Base-by-base conservation (phyloP, 2,329 filamentous ascomycete genomes). In the Fusarium sp. region DNA sequence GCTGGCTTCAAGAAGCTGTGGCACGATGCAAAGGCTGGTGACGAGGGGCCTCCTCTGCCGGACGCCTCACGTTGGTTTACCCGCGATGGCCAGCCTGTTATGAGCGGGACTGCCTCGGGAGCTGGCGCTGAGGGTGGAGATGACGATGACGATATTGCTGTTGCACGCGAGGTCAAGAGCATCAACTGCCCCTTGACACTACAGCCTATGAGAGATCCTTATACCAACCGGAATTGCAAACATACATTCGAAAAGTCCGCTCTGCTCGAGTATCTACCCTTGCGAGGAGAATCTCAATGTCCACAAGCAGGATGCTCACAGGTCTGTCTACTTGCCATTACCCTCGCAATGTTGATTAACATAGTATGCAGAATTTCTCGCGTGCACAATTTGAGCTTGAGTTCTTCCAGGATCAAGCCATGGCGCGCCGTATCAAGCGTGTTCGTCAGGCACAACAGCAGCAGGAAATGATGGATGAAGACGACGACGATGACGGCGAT, bases 161-260 rank as follows among this genome's bases (percentile, higher is more conserved):
- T 95, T 33, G 86, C 88, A 32, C 85, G 88, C 52, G 89, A 90
- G 68, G 87, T 86, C 7, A 85, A 90, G 56, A 91, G 88, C 78
- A 87, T 91, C 35, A 90, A 88, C 73, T 95, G 92, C 75, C 91
- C 92, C 1, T 79, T 95, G 23, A 92, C 91, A 0, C 82, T 94
- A 70, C 83, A 84, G 55, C 83, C 87, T 46, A 90, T 93, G 82
- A 82, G 83, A 44, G 86, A 93, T 56, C 92, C 92, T 0, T 89
- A 88, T 75, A 92, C 88, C 60, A 92, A 88, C 73, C 82, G 78
- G 17, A 87, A 88, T 70, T 95, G 92, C 82, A 89, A 88, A 60
- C 92, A 95, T 78, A 90, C 87, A 0, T 95, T 93, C 77, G 91
- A 95, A 76, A 91, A 88, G 78, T 76, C 78, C 3, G 88, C 89